These are phyloP conservation scores for Fusarium humuli DNA, from an alignment of 2,329 filamentous ascomycete genomes.

Conservation along the genomic window DNA sequence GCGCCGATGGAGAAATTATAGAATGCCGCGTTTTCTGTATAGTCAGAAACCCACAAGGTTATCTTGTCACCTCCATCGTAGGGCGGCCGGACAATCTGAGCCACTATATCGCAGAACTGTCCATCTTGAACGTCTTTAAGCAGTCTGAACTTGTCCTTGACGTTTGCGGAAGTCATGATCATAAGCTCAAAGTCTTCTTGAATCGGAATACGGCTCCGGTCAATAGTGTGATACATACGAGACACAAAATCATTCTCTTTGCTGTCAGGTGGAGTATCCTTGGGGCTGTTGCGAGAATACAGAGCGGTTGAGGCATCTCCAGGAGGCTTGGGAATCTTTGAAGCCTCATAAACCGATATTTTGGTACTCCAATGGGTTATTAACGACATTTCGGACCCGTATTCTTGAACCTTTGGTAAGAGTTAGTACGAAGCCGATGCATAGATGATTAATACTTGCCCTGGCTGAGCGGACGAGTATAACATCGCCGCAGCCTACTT, in stretches of 20 bases:
- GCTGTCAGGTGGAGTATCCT: conserved; percentile 32
- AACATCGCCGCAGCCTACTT: conserved; percentile 55
- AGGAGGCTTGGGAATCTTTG: conserved; percentile 51
- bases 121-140: conserved; percentile 70
- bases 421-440: conserved; percentile 14
- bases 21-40: conserved; percentile 76
- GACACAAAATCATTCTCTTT: conserved; percentile 60
- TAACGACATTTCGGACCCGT: conserved; percentile 53
- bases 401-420: conserved; percentile 57
- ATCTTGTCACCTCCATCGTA: conserved; percentile 59
- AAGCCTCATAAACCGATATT: conserved; percentile 58
- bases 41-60: conserved; percentile 83
- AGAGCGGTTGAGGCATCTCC: conserved; percentile 51
- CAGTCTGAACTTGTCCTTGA: conserved; percentile 69
- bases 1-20: conserved; percentile 59
- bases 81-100: conserved; percentile 71
- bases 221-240: conserved; percentile 58
- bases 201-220: conserved; percentile 59
- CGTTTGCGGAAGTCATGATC: conserved; percentile 55
- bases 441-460: conserved; percentile 51
- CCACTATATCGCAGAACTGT: conserved; percentile 76
- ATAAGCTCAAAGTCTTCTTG: conserved; percentile 56
- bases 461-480: conserved; percentile 64
- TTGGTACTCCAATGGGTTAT: conserved; percentile 57
- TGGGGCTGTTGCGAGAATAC: conserved; percentile 34